Conservation (phyloP, 2,329 filamentous ascomycete species). For the Diplodia seriata region DNA sequence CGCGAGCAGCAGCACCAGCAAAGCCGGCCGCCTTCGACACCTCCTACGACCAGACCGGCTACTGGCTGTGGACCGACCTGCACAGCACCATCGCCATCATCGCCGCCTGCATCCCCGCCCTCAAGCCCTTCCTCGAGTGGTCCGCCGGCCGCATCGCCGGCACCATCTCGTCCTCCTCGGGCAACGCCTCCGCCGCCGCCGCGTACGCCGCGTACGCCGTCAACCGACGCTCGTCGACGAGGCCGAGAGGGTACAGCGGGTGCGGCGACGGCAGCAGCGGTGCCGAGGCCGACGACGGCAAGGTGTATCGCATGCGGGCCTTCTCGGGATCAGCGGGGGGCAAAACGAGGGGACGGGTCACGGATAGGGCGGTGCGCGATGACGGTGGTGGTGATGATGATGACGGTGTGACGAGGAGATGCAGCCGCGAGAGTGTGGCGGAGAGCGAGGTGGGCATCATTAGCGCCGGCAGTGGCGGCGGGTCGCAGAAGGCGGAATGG, state of each 20-base stretch:
- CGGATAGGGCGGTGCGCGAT: too few species aligned
- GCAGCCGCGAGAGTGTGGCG: conserved; percentile 11
- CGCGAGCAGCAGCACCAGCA: neutral
- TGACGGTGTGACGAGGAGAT: neutral
- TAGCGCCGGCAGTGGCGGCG: neutral
- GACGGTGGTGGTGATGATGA: neutral
- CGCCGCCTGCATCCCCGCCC: conserved; percentile 7
- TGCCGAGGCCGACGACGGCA: too few species aligned
- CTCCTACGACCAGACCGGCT: conserved; percentile 21
- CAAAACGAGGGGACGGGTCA: neutral
- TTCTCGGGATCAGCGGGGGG: neutral
- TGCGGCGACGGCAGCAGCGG: too few species aligned
- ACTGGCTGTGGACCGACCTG: conserved; percentile 23
- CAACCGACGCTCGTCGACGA: neutral
- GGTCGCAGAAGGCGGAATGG: neutral
- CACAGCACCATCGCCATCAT: conserved; percentile 21
- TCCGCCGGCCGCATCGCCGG: conserved; percentile 5
- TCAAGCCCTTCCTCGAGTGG: conserved; percentile 21
- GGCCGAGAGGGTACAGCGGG: too few species aligned
- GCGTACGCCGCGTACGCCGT: neutral
- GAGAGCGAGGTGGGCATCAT: conserved; percentile 4
- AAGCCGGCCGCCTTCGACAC: neutral
- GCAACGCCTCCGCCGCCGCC: too few species aligned
- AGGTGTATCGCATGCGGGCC: neutral
- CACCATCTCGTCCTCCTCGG: neutral